Evolutionary conservation across 2,329 filamentous ascomycete species (phyloP).

Genomic region (Scopulariopsis brevicaulis): DNA sequence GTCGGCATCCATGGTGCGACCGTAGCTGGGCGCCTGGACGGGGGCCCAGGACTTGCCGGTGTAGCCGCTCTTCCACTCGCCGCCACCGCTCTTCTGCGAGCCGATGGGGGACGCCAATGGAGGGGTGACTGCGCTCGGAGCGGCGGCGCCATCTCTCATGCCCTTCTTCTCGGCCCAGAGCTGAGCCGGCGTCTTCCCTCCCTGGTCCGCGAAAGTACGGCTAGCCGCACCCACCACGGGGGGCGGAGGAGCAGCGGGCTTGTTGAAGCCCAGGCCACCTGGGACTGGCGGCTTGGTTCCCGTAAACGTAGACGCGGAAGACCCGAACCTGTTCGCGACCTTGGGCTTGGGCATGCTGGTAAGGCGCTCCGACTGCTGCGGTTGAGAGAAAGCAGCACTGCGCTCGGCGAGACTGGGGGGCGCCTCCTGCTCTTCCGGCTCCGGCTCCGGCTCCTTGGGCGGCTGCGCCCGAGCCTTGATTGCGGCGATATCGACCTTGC

Average conservation of each 20-base stretch:
- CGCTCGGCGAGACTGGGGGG: conserved; percentile 63
- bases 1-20: conserved; percentile 50
- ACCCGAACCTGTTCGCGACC: conserved; percentile 79
- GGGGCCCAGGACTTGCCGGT: conserved; percentile 81
- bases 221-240: conserved; percentile 67
- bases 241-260: conserved; percentile 39
- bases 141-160: conserved; percentile 48
- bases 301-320: conserved; percentile 52
- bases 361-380: conserved; percentile 59
- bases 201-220: conserved; percentile 87
- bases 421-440: conserved; percentile 19
- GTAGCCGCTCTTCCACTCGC: conserved; percentile 85
- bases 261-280: conserved; percentile 52
- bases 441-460: conserved; percentile 23
- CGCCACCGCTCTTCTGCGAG: conserved; percentile 55
- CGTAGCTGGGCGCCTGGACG: conserved; percentile 61
- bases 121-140: conserved; percentile 25
- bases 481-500: conserved; percentile 93
- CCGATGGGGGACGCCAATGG: conserved; percentile 40
- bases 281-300: conserved; percentile 87
- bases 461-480: conserved; percentile 72
- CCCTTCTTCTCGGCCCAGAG: conserved; percentile 98
- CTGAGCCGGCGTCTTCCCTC: conserved; percentile 93
- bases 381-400: conserved; percentile 57
- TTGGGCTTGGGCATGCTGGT: conserved; percentile 90